Base-by-base conservation (phyloP, 805 yeast genomes). In the Candida morakotiae region DNA sequence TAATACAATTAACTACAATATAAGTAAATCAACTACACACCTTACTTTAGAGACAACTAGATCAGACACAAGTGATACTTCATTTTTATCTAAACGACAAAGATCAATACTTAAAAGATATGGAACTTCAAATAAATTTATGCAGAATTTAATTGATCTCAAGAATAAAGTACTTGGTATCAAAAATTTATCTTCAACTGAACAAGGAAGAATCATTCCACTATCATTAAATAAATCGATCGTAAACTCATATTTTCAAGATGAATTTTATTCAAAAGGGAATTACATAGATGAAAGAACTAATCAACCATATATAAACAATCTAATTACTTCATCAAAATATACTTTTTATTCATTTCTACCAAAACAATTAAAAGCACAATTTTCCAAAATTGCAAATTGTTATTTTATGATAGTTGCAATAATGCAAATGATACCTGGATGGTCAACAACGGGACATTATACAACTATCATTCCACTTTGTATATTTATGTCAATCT, bases 401-500 rank as follows among this genome's bases (percentile, higher is more conserved):
- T 70, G 89, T 43, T 91, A 93, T 58, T 93, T 93, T 61, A 64
- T 93, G 74, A 70, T 80, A 2, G 93, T 93, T 13, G 89, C 98
- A 2, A 83, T 93, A 43, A 67, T 93, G 68, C 98, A 93, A 56
- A 81, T 91, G 89, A 82, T 93, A 33, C 98, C 98, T 0, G 78
- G 88, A 2, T 93, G 96, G 97, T 87, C 96, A 1, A 87, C 98
- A 5, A 93, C 98, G 0, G 98, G 98, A 42, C 83, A 88, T 9
- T 87, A 79, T 55, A 93, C 98, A 3, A 93, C 98, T 2, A 91
- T 93, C 49, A 73, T 89, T 28, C 98, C 98, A 2, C 68, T 93
- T 40, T 64, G 81, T 58, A 74, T 93, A 5, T 93, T 93, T 58
- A 86, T 93, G 63, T 69, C 87, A 6, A 85, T 93, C 19, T 87